Percentiles rank a stretch among this genome's conserved stretches.
phyloP scores from a whole-genome alignment of 2,329 filamentous ascomycete genomes.

The Colletotrichum simmondsii region DNA sequence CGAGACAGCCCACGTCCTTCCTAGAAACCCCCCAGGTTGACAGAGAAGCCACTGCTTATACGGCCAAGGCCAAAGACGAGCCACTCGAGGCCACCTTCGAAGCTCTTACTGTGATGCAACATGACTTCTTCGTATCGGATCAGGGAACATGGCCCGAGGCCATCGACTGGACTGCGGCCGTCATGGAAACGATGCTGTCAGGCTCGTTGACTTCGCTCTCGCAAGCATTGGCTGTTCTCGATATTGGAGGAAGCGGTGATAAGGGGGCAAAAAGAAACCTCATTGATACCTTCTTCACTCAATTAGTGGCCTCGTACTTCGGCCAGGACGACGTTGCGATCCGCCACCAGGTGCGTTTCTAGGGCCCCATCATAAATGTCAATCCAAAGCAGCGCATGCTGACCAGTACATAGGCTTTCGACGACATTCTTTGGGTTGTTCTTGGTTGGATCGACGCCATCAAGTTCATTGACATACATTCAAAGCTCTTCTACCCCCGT shows the following conservation, averaged over 20 bases:
- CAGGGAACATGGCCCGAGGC: slow-evolving; percentile 84
- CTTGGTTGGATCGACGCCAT: slow-evolving; percentile 89
- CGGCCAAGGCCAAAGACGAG: slow-evolving; percentile 29
- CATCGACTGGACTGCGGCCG: slow-evolving; percentile 95
- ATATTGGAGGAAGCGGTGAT: slow-evolving; percentile 47
- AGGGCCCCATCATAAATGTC: not conserved
- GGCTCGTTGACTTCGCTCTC: slow-evolving; percentile 79
- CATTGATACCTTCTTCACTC: slow-evolving; percentile 84
- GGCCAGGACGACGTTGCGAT: slow-evolving; percentile 84
- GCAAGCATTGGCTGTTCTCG: slow-evolving; percentile 58
- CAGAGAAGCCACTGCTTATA: not conserved
- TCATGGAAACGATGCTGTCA: slow-evolving; percentile 82
- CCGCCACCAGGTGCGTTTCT: slow-evolving; percentile 61
- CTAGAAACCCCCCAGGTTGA: slow-evolving; percentile 4
- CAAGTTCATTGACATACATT: slow-evolving; percentile 80
- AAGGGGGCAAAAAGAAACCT: slow-evolving; percentile 75
- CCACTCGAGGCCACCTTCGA: slow-evolving; percentile 63
- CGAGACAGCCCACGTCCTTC: slow-evolving; percentile 23
- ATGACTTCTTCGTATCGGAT: slow-evolving; percentile 80
- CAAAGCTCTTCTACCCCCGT: slow-evolving; percentile 66
- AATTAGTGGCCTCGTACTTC: slow-evolving; percentile 83
- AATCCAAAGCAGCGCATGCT: not conserved
- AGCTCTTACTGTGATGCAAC: slow-evolving; percentile 81
- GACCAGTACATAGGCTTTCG: slow-evolving; percentile 73
- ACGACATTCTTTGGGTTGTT: slow-evolving; percentile 96